Evolutionary conservation across 2,329 filamentous ascomycete genomes (phyloP).

Genomic region (Cordyceps farinosa): DNA sequence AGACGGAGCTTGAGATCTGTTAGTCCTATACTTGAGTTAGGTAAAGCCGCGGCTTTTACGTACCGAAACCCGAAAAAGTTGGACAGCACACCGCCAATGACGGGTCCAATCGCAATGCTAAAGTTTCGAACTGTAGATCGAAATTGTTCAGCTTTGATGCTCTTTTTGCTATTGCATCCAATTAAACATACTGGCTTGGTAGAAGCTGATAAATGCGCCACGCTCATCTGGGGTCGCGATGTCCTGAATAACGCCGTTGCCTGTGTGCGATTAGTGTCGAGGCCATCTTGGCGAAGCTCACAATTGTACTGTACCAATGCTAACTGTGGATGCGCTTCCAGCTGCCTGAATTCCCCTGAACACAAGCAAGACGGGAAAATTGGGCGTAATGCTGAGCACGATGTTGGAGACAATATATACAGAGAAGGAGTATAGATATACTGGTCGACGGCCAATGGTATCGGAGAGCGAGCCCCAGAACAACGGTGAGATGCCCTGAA

Average conservation of each 20-base stretch:
- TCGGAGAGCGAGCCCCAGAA: slow-evolving; percentile 49
- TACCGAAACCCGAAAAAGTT: not conserved
- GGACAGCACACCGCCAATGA: not conserved
- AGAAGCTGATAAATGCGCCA: slow-evolving; percentile 30
- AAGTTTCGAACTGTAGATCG: not conserved
- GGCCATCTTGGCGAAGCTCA: not conserved
- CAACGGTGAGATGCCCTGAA: slow-evolving; percentile 48
- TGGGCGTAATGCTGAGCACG: slow-evolving; percentile 41
- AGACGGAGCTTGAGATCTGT: not conserved
- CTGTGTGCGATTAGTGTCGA: slow-evolving; percentile 17
- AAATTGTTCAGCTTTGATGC: not conserved
- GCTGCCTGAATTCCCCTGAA: slow-evolving; percentile 46
- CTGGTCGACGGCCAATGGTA: slow-evolving; percentile 40
- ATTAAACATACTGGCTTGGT: slow-evolving; percentile 28
- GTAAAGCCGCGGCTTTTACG: not conserved
- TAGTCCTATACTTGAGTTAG: not conserved
- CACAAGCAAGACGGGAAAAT: slow-evolving; percentile 41
- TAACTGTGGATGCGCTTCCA: slow-evolving; percentile 45
- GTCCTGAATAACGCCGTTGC: slow-evolving; percentile 33
- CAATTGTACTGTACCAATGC: slow-evolving; percentile 35
- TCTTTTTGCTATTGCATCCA: not conserved
- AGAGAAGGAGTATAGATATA: slow-evolving; percentile 43
- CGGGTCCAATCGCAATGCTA: not conserved
- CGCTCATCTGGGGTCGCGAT: slow-evolving; percentile 27
- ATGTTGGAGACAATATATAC: slow-evolving; percentile 48